A percentile compares a stretch with the other conserved stretches of the same genome.
phyloP scores from a whole-genome alignment of 441 rosid species.

The Adansonia rubrostipa region DNA sequence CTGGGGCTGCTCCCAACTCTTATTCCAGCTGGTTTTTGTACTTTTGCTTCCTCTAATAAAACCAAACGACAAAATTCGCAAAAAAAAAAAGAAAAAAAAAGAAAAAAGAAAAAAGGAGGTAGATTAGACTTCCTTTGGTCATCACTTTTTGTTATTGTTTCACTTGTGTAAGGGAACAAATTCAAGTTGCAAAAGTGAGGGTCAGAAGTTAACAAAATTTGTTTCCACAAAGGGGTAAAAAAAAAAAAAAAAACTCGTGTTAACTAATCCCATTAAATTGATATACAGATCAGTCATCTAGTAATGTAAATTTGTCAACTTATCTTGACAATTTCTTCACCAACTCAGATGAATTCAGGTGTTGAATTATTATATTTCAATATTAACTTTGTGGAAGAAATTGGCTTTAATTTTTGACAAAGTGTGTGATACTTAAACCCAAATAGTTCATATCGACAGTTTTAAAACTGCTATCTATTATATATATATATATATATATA shows the following conservation, averaged over 20 bases:
- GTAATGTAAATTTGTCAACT: background rate
- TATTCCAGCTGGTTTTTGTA: conserved; percentile 18
- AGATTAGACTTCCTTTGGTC: background rate
- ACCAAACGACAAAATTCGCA: background rate
- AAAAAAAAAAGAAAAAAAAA: background rate
- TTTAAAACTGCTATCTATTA: background rate
- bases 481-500: no score
- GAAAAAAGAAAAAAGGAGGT: background rate
- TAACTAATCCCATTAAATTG: background rate
- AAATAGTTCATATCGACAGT: background rate
- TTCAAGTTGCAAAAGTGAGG: background rate
- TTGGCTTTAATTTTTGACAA: background rate
- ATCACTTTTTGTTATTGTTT: background rate
- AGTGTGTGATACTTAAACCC: background rate
- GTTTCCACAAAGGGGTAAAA: background rate
- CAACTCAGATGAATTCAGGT: background rate
- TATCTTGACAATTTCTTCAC: background rate
- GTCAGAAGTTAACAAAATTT: background rate
- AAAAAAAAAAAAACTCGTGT: background rate
- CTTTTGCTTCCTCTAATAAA: background rate
- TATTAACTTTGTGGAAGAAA: background rate
- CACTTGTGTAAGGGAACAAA: background rate
- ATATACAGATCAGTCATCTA: background rate
- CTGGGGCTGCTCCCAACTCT: background rate
- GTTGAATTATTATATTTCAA: background rate